A percentile compares a stretch with the other conserved stretches of the same genome.
Evolutionary conservation across 257 asterid genomes (phyloP).

Genomic region (Mentha longifolia): DNA sequence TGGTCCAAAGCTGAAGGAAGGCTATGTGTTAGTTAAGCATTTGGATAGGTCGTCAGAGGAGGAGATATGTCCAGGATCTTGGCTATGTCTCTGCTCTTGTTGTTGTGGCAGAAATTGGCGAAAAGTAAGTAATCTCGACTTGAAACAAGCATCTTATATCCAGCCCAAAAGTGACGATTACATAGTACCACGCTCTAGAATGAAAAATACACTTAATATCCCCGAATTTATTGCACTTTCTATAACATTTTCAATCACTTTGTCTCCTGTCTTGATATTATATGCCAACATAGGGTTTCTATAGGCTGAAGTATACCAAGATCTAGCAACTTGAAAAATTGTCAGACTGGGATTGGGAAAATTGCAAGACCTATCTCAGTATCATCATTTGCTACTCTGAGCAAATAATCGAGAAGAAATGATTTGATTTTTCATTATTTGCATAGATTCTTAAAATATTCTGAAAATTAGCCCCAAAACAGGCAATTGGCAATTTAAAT

Average conservation of each 20-base stretch:
- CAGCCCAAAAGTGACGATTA: slow-evolving; percentile 23
- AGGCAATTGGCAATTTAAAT: background rate
- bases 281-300: slow-evolving; percentile 15
- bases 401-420: background rate
- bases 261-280: background rate
- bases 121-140: slow-evolving; percentile 56
- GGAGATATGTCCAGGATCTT: slow-evolving; percentile 56
- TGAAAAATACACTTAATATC: slow-evolving; percentile 17
- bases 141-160: slow-evolving; percentile 5
- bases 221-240: background rate
- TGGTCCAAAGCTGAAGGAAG: slow-evolving; percentile 96
- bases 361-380: slow-evolving; percentile 4
- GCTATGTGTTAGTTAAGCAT: slow-evolving; percentile 82
- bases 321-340: slow-evolving; percentile 10
- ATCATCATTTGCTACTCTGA: slow-evolving; percentile 10
- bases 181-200: background rate
- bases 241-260: background rate
- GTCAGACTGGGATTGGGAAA: slow-evolving; percentile 1
- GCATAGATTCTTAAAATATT: background rate
- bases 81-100: slow-evolving; percentile 57
- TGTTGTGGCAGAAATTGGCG: slow-evolving; percentile 81
- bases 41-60: slow-evolving; percentile 53
- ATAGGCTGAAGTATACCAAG: slow-evolving; percentile 2
- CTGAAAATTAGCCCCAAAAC: background rate
- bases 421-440: slow-evolving; percentile 4